Conservation (phyloP, 2,329 filamentous ascomycete species). For the Colletotrichum chrysophilum region DNA sequence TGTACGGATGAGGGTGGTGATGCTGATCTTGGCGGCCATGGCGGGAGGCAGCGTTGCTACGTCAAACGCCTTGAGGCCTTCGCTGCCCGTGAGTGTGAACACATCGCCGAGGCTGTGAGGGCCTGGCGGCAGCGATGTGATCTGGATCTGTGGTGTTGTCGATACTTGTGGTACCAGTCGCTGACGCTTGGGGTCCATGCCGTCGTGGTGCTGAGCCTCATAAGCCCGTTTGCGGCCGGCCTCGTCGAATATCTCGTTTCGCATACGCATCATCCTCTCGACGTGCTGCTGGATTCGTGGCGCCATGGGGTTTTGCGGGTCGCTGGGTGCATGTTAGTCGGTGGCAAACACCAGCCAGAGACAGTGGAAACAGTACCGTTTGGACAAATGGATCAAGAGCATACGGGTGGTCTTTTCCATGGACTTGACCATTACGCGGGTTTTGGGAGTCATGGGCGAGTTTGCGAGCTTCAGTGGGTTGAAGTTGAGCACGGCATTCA, state of each 20-base stretch:
- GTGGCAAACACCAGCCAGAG: not conserved
- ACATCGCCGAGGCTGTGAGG: slow-evolving; percentile 82
- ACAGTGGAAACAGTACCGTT: slow-evolving; percentile 60
- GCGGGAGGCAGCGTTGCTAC: slow-evolving; percentile 79
- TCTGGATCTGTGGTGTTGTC: slow-evolving; percentile 45
- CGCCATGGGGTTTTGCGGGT: slow-evolving; percentile 77
- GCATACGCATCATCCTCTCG: slow-evolving; percentile 79
- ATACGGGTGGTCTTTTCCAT: slow-evolving; percentile 94
- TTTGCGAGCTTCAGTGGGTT: slow-evolving; percentile 86
- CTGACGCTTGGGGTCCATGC: slow-evolving; percentile 83
- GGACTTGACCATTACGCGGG: slow-evolving; percentile 84
- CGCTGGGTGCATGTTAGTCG: slow-evolving; percentile 54
- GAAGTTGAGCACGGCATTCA: slow-evolving; percentile 86
- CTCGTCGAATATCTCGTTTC: slow-evolving; percentile 82
- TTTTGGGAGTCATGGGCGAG: slow-evolving; percentile 77
- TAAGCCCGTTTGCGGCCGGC: slow-evolving; percentile 77
- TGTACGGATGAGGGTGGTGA: slow-evolving; percentile 76
- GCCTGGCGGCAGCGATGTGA: slow-evolving; percentile 76
- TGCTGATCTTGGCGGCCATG: slow-evolving; percentile 80
- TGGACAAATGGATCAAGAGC: slow-evolving; percentile 81
- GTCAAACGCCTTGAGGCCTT: slow-evolving; percentile 79
- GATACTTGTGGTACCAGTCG: slow-evolving; percentile 51
- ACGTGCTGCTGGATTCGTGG: slow-evolving; percentile 86
- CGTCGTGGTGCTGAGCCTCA: slow-evolving; percentile 73
- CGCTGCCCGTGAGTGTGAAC: slow-evolving; percentile 83